Percentiles rank a stretch among this genome's conserved stretches.
Evolutionary conservation across 306 rosid species (phyloP).

Genomic region (Begonia fuchsioides): DNA sequence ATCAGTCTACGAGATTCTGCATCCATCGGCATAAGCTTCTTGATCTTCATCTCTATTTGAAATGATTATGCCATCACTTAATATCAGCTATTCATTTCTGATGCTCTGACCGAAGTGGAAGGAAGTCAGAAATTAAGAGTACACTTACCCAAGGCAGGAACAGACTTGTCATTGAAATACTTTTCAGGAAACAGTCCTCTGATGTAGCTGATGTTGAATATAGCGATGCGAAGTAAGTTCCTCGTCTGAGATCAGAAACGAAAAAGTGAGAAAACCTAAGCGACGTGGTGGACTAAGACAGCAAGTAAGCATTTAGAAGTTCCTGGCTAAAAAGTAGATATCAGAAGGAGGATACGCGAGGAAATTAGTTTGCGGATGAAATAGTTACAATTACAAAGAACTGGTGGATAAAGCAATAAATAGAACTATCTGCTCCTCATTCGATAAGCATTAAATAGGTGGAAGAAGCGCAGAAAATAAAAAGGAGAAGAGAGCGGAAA

Average conservation of each 20-base stretch:
- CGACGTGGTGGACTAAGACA: too few relatives aligned
- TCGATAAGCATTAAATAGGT: not conserved
- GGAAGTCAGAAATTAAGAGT: not conserved
- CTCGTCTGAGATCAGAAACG: slow-evolving; percentile 42
- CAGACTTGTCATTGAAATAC: slow-evolving; percentile 84
- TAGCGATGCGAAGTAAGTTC: slow-evolving; percentile 90
- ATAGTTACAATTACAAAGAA: too few relatives aligned
- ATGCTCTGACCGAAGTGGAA: slow-evolving; percentile 2
- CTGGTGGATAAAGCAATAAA: too few relatives aligned
- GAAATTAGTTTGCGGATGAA: too few relatives aligned
- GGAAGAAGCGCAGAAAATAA: slow-evolving; percentile 3
- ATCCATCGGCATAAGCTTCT: slow-evolving; percentile 85
- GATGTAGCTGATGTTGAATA: slow-evolving; percentile 87
- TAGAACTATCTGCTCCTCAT: too few relatives aligned
- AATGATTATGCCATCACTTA: slow-evolving; percentile 11
- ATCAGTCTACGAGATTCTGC: slow-evolving; percentile 85
- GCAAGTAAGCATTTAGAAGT: too few relatives aligned
- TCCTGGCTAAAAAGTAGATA: too few relatives aligned
- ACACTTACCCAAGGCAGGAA: slow-evolving; percentile 74
- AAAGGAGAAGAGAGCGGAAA: slow-evolving; percentile 8
- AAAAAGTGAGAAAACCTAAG: not conserved
- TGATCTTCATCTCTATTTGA: slow-evolving; percentile 82
- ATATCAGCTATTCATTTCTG: slow-evolving; percentile 7
- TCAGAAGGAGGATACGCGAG: too few relatives aligned
- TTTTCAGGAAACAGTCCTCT: slow-evolving; percentile 94